phyloP scores from a whole-genome alignment of 768 basidiomycete species.

The Phlebiopsis gigantea region DNA sequence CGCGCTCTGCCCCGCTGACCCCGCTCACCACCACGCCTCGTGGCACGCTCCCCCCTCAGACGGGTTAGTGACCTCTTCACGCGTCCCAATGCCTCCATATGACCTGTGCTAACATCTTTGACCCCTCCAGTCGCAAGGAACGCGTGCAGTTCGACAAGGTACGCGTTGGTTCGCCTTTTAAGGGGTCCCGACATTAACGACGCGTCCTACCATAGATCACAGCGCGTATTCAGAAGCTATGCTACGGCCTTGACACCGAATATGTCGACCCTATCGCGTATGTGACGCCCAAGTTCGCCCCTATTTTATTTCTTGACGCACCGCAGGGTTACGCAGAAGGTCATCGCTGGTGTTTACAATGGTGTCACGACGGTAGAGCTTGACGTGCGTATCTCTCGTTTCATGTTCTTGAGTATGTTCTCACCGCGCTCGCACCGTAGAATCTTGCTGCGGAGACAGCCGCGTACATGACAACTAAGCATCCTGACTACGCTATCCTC shows the following conservation, averaged over 20 bases:
- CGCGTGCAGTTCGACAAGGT: slow-evolving; percentile 93
- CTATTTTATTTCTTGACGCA: neutral
- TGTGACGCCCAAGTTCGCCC: slow-evolving; percentile 19
- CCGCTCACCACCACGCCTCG: slow-evolving; percentile 12
- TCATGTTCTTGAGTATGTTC: neutral
- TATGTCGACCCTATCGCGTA: slow-evolving; percentile 93
- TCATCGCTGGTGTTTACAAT: slow-evolving; percentile 88
- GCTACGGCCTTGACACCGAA: slow-evolving; percentile 91
- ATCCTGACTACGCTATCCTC: slow-evolving; percentile 96
- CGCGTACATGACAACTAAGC: slow-evolving; percentile 93
- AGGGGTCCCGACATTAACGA: slow-evolving; percentile 1
- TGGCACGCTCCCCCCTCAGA: slow-evolving; percentile 29
- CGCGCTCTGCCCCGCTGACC: slow-evolving; percentile 5
- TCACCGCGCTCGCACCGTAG: slow-evolving; percentile 32
- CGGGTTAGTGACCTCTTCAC: slow-evolving; percentile 37
- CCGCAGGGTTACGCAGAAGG: slow-evolving; percentile 81
- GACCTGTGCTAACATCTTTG: slow-evolving; percentile 15
- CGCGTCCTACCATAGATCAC: slow-evolving; percentile 59
- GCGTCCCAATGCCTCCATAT: slow-evolving; percentile 18
- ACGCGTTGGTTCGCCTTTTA: slow-evolving; percentile 18
- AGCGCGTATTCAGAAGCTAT: slow-evolving; percentile 81
- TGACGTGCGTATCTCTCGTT: slow-evolving; percentile 55
- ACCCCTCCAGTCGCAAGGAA: slow-evolving; percentile 66
- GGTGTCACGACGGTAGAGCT: slow-evolving; percentile 97
- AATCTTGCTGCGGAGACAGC: slow-evolving; percentile 97